A percentile compares a stretch with the other conserved stretches of the same genome.
Evolutionary conservation across 768 basidiomycete genomes (phyloP).

Genomic region (Lactarius evosmus): DNA sequence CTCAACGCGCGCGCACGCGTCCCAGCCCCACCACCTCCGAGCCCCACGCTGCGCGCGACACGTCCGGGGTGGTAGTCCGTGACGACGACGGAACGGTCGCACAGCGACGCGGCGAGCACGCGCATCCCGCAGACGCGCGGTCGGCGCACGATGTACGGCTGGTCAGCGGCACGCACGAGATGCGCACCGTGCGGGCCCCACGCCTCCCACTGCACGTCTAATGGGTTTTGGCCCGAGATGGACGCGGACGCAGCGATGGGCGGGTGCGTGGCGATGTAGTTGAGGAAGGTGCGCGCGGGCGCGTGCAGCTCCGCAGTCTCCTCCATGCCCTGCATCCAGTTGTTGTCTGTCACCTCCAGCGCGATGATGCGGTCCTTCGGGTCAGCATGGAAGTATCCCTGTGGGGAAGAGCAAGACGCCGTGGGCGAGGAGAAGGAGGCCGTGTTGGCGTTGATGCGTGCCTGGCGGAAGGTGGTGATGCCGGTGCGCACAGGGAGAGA

Average conservation of each 20-base stretch:
- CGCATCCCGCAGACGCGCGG: constrained; percentile 19
- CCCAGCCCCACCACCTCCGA: not conserved
- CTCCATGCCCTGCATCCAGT: constrained; percentile 13
- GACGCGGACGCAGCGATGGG: not conserved
- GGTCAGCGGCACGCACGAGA: constrained; percentile 6
- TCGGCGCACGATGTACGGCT: constrained; percentile 12
- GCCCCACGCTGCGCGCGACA: not conserved
- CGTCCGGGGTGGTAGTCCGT: constrained; percentile 18
- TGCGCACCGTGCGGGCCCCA: constrained; percentile 19
- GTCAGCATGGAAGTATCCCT: constrained; percentile 16
- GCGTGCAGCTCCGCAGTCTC: constrained; percentile 9
- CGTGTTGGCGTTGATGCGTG: constrained; percentile 11
- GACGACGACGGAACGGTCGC: constrained; percentile 3
- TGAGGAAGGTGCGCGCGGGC: constrained; percentile 16
- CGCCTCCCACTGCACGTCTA: constrained; percentile 15
- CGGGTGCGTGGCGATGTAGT: constrained; percentile 11
- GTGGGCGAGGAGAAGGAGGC: constrained; percentile 16
- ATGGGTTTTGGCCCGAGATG: not conserved
- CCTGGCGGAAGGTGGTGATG: constrained; percentile 6
- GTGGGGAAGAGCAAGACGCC: not conserved
- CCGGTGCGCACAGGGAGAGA: constrained; percentile 12
- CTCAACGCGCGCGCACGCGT: not conserved
- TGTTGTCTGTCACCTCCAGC: constrained; percentile 14
- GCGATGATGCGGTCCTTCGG: constrained; percentile 14
- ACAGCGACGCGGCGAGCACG: constrained; percentile 9